A percentile compares a stretch with the other conserved stretches of the same genome.
Conservation (phyloP, 257 asterid genomes). For the Fraxinus cuspidata region DNA sequence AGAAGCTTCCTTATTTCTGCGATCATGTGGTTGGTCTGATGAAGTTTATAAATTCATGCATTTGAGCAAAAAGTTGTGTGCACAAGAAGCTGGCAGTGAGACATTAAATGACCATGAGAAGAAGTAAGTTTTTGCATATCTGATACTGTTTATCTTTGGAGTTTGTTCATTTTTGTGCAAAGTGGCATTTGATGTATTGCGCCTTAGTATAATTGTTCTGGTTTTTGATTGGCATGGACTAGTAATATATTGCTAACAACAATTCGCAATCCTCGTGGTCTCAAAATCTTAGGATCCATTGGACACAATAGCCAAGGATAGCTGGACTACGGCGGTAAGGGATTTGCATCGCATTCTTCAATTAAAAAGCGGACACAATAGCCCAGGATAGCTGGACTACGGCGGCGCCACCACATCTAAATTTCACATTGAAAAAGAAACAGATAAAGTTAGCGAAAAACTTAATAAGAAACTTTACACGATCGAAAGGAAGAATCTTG, state of each 20-base stretch:
- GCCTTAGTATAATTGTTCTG: background rate
- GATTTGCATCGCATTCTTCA: no score
- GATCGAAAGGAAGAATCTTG: no score
- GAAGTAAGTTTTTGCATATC: conserved; percentile 56
- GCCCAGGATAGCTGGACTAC: no score
- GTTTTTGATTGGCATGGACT: background rate
- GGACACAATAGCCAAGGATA: no score
- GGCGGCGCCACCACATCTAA: no score
- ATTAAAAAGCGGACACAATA: no score
- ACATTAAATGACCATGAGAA: conserved; percentile 41
- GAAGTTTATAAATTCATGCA: conserved; percentile 75
- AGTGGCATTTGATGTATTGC: conserved; percentile 14
- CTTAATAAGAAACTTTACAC: no score
- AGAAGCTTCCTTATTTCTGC: conserved; percentile 69
- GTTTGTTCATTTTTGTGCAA: conserved; percentile 17
- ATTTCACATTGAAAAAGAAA: no score
- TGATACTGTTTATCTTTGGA: background rate
- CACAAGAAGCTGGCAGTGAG: conserved; percentile 37
- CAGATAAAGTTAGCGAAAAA: no score
- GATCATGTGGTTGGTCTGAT: conserved; percentile 81
- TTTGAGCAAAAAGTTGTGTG: conserved; percentile 56
- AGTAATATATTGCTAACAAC: background rate
- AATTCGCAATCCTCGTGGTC: background rate
- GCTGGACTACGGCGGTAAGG: no score
- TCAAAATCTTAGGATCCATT: background rate